Percentiles rank a stretch among this genome's conserved stretches.
These are phyloP conservation scores for Pythium guiyangense DNA, from an alignment of 352 stramenopile genomes.

Conservation along the genomic window DNA sequence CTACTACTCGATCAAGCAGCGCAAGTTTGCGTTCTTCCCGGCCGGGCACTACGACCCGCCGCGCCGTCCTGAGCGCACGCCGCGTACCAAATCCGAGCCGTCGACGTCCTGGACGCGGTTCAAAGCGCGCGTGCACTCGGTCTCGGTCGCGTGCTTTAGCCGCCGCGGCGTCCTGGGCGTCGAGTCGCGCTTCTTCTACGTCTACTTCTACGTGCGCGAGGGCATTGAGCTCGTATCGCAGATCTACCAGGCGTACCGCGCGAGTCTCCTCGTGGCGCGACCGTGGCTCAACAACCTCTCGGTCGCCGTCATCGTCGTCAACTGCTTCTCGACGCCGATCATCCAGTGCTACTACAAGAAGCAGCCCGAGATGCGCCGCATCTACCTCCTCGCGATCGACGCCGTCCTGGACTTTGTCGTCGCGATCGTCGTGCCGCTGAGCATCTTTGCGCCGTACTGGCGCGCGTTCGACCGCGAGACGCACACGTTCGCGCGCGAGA, in stretches of 20 bases:
- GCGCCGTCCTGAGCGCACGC: neutral
- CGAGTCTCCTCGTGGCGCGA: constrained; percentile 34
- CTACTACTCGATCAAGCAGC: constrained; percentile 14
- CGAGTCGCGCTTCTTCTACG: constrained; percentile 24
- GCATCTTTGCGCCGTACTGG: constrained; percentile 12
- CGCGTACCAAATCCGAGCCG: neutral
- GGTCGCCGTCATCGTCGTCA: constrained; percentile 31
- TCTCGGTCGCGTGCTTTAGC: constrained; percentile 7
- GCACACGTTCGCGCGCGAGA: constrained; percentile 5
- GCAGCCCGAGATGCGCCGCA: constrained; percentile 1
- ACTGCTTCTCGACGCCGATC: constrained; percentile 15
- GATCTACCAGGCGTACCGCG: constrained; percentile 35
- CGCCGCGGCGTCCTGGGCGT: constrained; percentile 26
- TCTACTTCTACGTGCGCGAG: constrained; percentile 32
- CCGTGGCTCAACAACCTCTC: constrained; percentile 48
- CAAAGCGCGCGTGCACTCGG: neutral
- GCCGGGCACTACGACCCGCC: constrained; percentile 1
- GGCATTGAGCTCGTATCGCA: constrained; percentile 39
- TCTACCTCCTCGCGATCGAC: constrained; percentile 8
- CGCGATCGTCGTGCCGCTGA: constrained; percentile 13
- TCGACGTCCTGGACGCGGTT: neutral
- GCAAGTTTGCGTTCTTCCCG: constrained; percentile 18
- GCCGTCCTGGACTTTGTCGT: constrained; percentile 11
- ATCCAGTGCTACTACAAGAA: constrained; percentile 11
- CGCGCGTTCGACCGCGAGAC: constrained; percentile 6